Percentiles rank a stretch among this genome's conserved stretches.
phyloP scores from a whole-genome alignment of 2,329 filamentous ascomycete species.

The Harringtonia lauricola region DNA sequence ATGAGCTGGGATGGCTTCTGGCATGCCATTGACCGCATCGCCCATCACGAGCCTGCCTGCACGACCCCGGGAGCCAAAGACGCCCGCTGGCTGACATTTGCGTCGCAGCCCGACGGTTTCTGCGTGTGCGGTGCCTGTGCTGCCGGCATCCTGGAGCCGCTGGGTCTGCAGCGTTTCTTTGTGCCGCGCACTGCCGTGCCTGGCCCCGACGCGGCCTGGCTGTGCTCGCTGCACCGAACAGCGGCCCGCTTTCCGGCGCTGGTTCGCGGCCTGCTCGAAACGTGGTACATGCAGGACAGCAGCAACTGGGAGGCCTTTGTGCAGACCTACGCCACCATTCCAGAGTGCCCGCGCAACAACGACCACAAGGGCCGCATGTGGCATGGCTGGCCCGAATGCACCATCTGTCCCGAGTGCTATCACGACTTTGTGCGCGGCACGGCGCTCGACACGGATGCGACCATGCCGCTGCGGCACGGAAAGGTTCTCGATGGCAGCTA shows the following conservation, averaged over 20 bases:
- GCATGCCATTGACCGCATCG: slow-evolving; percentile 17
- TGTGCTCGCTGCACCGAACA: slow-evolving; percentile 23
- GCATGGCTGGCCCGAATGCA: slow-evolving; percentile 23
- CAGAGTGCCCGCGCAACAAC: slow-evolving; percentile 18
- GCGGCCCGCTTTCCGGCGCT: slow-evolving; percentile 17
- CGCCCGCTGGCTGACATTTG: slow-evolving; percentile 22
- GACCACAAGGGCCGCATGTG: slow-evolving; percentile 16
- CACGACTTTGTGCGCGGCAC: slow-evolving; percentile 19
- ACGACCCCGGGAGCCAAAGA: slow-evolving; percentile 18
- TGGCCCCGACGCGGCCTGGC: slow-evolving; percentile 8
- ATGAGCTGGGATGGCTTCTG: slow-evolving; percentile 19
- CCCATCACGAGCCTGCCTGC: slow-evolving; percentile 19
- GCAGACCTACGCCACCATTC: slow-evolving; percentile 6
- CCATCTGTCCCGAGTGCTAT: slow-evolving; percentile 24
- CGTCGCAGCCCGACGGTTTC: slow-evolving; percentile 20
- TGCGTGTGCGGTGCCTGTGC: slow-evolving; percentile 25
- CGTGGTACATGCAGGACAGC: slow-evolving; percentile 1
- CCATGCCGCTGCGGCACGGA: slow-evolving; percentile 15
- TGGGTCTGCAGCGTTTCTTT: slow-evolving; percentile 20
- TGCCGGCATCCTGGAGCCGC: slow-evolving; percentile 19
- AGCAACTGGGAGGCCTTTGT: background rate
- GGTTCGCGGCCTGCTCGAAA: background rate
- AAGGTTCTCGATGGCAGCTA: slow-evolving; percentile 14
- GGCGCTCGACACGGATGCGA: slow-evolving; percentile 9
- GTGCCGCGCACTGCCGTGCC: slow-evolving; percentile 13